These are phyloP conservation scores for Biancaea sappan DNA, from an alignment of 306 rosid species.

Conservation along the genomic window DNA sequence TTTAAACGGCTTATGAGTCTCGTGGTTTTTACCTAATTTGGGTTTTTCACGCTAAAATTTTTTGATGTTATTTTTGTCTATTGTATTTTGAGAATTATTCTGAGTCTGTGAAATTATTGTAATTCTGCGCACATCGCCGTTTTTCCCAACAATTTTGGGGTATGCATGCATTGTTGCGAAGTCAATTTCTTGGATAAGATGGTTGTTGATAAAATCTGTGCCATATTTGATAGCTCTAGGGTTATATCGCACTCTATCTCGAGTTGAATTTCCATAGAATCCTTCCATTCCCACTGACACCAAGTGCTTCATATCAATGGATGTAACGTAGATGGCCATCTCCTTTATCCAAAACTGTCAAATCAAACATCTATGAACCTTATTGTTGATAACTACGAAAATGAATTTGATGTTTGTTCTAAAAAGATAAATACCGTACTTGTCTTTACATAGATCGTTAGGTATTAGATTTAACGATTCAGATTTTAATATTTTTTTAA, in stretches of 20 bases:
- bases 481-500: too few species aligned
- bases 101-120: too few species aligned
- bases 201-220: slow-evolving; percentile 48
- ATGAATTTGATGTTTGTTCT: too few species aligned
- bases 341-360: slow-evolving; percentile 55
- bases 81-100: too few species aligned
- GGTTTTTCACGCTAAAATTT: too few species aligned
- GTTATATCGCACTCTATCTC: slow-evolving; percentile 42
- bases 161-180: slow-evolving; percentile 55
- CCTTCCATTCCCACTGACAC: slow-evolving; percentile 60
- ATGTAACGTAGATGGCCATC: slow-evolving; percentile 48
- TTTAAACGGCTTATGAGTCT: too few species aligned
- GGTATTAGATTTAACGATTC: too few species aligned
- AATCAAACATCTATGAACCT: neutral
- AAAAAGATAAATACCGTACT: too few species aligned
- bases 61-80: too few species aligned
- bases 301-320: slow-evolving; percentile 52
- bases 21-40: too few species aligned
- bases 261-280: slow-evolving; percentile 49
- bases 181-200: slow-evolving; percentile 42
- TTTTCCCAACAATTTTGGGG: slow-evolving; percentile 31
- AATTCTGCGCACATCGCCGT: too few species aligned
- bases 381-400: neutral
- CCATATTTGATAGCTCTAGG: slow-evolving; percentile 41
- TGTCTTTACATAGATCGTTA: too few species aligned